Conservation (phyloP, 805 yeast genomes). For the Metschnikowia lochheadii region DNA sequence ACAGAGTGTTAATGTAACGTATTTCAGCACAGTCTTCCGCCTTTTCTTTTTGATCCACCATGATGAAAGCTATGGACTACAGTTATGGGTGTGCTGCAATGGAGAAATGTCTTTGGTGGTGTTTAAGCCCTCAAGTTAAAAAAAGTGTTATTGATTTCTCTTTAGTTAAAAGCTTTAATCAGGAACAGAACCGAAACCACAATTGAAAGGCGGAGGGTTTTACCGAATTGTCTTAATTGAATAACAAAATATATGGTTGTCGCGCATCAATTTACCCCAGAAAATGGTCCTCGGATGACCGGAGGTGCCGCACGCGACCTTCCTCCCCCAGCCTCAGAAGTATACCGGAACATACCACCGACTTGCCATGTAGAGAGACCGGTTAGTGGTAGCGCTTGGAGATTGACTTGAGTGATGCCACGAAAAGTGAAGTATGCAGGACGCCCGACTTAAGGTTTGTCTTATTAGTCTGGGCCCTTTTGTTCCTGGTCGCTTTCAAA, state of each 20-base stretch:
- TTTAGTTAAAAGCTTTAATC: no score
- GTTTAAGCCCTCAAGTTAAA: not conserved
- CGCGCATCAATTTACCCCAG: constrained; percentile 6
- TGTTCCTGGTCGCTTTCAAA: no score
- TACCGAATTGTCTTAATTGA: not conserved
- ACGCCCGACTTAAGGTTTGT: no score
- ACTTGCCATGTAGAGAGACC: no score
- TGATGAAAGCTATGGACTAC: not conserved
- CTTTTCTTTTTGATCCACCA: not conserved
- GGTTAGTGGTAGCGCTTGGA: no score
- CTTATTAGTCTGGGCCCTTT: no score
- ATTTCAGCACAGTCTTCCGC: not conserved
- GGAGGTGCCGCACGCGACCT: constrained; percentile 1
- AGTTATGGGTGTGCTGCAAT: not conserved
- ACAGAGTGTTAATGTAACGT: constrained; percentile 33
- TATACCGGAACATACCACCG: not conserved
- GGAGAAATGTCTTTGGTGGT: not conserved
- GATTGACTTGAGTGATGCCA: no score
- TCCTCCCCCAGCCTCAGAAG: not conserved
- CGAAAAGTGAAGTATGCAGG: no score
- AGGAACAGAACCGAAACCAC: not conserved
- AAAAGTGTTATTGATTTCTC: no score
- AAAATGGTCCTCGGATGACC: not conserved
- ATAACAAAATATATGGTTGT: not conserved
- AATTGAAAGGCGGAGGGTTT: not conserved